Conservation (phyloP, 331 rosid genomes). For the Pyracantha coccinea region DNA sequence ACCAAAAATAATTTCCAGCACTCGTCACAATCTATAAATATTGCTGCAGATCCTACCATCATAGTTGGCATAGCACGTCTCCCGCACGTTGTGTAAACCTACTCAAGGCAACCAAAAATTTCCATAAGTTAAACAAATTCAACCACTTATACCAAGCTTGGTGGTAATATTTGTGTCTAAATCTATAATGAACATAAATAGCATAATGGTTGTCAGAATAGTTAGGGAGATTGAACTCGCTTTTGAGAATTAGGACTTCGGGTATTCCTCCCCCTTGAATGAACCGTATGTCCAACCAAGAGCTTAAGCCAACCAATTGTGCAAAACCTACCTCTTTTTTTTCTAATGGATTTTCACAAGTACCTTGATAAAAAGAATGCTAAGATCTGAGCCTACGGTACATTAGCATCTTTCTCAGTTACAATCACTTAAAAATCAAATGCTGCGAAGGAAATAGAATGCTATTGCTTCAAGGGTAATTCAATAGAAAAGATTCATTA, state of each 20-base stretch:
- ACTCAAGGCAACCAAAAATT: constrained; percentile 19
- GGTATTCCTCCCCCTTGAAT: neutral
- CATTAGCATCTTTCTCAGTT: neutral
- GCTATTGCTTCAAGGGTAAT: neutral
- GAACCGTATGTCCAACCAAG: neutral
- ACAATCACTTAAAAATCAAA: neutral
- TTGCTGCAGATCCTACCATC: constrained; percentile 95
- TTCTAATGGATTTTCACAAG: neutral
- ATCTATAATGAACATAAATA: neutral
- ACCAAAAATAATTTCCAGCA: constrained; percentile 89
- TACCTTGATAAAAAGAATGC: neutral
- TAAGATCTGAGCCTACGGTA: neutral
- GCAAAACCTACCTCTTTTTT: neutral
- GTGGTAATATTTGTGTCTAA: neutral
- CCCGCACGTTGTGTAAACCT: constrained; percentile 94
- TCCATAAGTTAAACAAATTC: neutral
- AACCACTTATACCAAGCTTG: neutral
- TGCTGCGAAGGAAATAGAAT: neutral
- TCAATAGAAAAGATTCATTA: neutral
- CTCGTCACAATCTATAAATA: constrained; percentile 92
- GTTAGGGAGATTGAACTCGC: neutral
- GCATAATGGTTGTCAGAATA: neutral
- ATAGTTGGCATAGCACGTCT: constrained; percentile 95
- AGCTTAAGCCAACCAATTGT: neutral
- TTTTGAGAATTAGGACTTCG: neutral